Percentiles rank a stretch among this genome's conserved stretches.
These are phyloP conservation scores for Backusella australiensis DNA, from an alignment of 192 early-diverging fungal genomes.

Conservation along the genomic window DNA sequence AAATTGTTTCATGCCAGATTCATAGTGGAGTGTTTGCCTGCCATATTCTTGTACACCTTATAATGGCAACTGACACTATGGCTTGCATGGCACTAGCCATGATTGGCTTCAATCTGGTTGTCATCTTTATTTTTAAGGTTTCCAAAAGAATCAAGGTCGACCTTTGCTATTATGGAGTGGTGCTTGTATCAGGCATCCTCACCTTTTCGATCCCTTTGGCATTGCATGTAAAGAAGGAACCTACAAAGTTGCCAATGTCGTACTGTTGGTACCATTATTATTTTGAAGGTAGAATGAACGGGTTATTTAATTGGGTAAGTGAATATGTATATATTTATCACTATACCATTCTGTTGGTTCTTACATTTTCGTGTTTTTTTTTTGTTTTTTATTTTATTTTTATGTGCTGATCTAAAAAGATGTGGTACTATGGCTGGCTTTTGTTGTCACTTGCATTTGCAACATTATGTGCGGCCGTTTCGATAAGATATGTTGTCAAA, in stretches of 20 bases:
- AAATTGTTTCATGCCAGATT: neutral
- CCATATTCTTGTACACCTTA: neutral
- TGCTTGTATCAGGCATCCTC: neutral
- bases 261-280: conserved; percentile 17
- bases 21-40: neutral
- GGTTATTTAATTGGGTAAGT: conserved; percentile 16
- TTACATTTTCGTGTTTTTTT: neutral
- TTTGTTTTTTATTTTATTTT: neutral
- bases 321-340: neutral
- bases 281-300: conserved; percentile 4
- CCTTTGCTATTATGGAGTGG: conserved; percentile 5
- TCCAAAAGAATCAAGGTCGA: neutral
- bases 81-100: conserved; percentile 14
- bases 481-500: neutral
- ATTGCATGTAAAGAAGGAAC: neutral
- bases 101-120: conserved; percentile 15
- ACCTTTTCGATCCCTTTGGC: neutral
- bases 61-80: conserved; percentile 12
- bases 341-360: neutral
- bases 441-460: conserved; percentile 5
- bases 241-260: neutral
- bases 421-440: conserved; percentile 18
- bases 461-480: neutral
- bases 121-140: conserved; percentile 8
- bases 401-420: neutral